Evolutionary conservation across 2,329 filamentous ascomycete species (phyloP), one percentile per base, ranked within the genome.

Genomic region (Botryosphaeria agaves): DNA sequence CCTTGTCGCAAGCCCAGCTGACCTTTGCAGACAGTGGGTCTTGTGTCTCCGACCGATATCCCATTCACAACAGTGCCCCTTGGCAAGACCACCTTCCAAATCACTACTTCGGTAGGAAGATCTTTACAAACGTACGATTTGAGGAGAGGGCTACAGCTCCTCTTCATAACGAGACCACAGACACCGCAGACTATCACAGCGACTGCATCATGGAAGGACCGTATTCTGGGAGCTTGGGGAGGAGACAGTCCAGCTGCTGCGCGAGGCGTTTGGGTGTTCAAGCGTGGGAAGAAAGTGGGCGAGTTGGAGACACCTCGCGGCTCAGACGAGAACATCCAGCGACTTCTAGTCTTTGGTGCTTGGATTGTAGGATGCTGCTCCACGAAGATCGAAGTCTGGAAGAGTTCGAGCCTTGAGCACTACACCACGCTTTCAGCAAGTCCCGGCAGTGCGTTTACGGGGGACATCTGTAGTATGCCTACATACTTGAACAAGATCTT

Each of bases 401-500:
- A 85, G 53, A 76, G 77, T 27, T 57, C 67, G 8, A 84, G 73
- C 2, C 65, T 79, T 18, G 84, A 94, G 51, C 82, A 95, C 51
- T 93, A 95, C 55, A 93, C 87, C 0, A 85, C 82, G 0, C 64
- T 95, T 28, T 56, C 60, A 16, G 57, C 68, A 12, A 61, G 70
- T 18, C 66, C 66, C 14, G 69, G 70, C 32, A 76, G 73, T 41
- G 61, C 75, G 40, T 72, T 94, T 34, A 83, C 79, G 0, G 80
- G 80, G 15, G 73, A 76, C 29, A 67, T 93, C 41, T 78, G 74
- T 48, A 91, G 72, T 44, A 83, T 95, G 76, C 85, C 87, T 1
- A 95, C 89, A 0, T 92, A 84, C 52, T 56, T 98, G 36, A 98
- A 98, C 63, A 98, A 98, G 55, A 70, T 98, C 26, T 83, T 95